Percentiles rank a stretch among this genome's conserved stretches.
Conservation (phyloP, 1,139 yeast genomes). For the Petasospora rhodanensis region DNA sequence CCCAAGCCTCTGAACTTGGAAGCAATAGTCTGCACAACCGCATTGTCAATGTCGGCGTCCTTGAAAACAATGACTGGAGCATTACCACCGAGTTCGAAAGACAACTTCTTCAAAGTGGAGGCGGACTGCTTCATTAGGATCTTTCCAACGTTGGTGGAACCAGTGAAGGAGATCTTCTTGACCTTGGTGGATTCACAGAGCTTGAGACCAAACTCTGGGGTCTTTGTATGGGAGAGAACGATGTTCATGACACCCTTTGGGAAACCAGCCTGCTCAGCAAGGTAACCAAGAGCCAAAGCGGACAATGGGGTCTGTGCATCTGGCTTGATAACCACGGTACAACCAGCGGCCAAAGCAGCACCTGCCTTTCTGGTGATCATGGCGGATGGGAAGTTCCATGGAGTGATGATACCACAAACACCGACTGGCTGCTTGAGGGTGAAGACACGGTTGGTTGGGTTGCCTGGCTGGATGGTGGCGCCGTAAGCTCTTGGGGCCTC, state of each 20-base stretch:
- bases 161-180: constrained; percentile 83
- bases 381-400: constrained; percentile 95
- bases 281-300: constrained; percentile 73
- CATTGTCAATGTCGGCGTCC: constrained; percentile 74
- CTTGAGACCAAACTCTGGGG: constrained; percentile 58
- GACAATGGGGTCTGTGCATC: constrained; percentile 86
- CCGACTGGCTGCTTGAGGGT: constrained; percentile 81
- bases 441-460: constrained; percentile 52
- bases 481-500: constrained; percentile 81
- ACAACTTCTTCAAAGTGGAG: constrained; percentile 72
- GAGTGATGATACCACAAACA: constrained; percentile 86
- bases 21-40: constrained; percentile 67
- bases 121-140: constrained; percentile 74
- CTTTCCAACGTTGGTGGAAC: constrained; percentile 83
- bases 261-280: constrained; percentile 76
- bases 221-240: constrained; percentile 50
- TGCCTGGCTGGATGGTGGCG: constrained; percentile 62
- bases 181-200: constrained; percentile 66
- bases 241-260: constrained; percentile 84
- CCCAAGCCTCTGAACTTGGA: constrained; percentile 74
- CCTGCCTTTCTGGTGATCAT: constrained; percentile 92
- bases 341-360: constrained; percentile 92
- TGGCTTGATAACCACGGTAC: constrained; percentile 86
- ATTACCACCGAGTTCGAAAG: constrained; percentile 90
- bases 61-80: constrained; percentile 88